Evolutionary conservation across 768 basidiomycete genomes (phyloP).

Genomic region (Trametes villosa): DNA sequence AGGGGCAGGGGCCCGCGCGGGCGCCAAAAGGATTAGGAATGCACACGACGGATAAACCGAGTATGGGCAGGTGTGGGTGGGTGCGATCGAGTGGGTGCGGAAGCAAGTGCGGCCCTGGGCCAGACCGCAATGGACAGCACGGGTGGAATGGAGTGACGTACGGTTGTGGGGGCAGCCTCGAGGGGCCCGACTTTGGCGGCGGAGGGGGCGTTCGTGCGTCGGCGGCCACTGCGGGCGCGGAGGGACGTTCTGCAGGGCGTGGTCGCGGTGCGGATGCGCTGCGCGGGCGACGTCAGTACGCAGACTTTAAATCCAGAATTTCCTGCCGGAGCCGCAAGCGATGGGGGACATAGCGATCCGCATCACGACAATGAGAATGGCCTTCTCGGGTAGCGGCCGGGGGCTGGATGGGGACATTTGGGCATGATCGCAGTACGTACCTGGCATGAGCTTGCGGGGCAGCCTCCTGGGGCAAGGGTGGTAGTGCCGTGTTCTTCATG

Average conservation of each 20-base stretch:
- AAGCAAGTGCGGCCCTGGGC: constrained; percentile 4
- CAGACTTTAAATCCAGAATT: neutral
- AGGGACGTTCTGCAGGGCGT: neutral
- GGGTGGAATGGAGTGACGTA: constrained; percentile 7
- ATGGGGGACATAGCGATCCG: neutral
- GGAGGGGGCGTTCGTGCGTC: neutral
- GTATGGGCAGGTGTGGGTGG: too few species aligned
- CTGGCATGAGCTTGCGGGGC: neutral
- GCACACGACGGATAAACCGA: too few species aligned
- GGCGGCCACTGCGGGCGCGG: neutral
- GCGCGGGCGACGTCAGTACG: neutral
- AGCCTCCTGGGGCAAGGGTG: constrained; percentile 5
- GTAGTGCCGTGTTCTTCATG: constrained; percentile 16
- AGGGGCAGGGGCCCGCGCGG: neutral
- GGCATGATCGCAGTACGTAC: constrained; percentile 3
- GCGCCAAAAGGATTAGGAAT: constrained; percentile 2
- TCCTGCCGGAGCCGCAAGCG: neutral
- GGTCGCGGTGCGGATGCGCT: neutral
- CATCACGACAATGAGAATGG: neutral
- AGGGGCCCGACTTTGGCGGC: neutral
- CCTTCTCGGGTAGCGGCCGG: neutral
- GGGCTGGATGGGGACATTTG: neutral
- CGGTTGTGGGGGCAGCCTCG: neutral
- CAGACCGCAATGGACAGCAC: neutral
- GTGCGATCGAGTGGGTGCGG: constrained; percentile 7